A percentile compares a stretch with the other conserved stretches of the same genome.
phyloP scores from a whole-genome alignment of 768 basidiomycete species.

The Termitomyces bulborhizus region DNA sequence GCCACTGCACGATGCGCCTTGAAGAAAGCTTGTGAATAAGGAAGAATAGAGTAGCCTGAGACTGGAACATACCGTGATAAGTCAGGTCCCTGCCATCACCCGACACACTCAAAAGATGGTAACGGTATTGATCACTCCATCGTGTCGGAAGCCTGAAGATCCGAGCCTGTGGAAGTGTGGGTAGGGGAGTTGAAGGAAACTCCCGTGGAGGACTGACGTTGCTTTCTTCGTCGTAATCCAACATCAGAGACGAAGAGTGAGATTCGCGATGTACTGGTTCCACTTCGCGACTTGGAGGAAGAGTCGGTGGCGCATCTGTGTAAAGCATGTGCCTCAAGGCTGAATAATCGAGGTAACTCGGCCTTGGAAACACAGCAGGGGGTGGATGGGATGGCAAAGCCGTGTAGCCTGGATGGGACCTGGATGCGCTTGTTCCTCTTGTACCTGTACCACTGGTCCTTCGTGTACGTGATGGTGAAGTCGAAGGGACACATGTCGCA shows the following conservation, averaged over 20 bases:
- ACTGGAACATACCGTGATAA: constrained; percentile 48
- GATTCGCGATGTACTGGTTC: constrained; percentile 20
- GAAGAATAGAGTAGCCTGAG: neutral
- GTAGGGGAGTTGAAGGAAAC: constrained; percentile 21
- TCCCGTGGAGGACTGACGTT: constrained; percentile 43
- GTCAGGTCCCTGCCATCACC: constrained; percentile 68
- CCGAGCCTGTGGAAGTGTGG: constrained; percentile 27
- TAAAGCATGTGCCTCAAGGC: constrained; percentile 65
- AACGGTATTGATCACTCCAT: constrained; percentile 70
- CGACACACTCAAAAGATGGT: constrained; percentile 53
- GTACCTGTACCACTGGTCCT: constrained; percentile 32
- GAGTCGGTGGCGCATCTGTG: constrained; percentile 38
- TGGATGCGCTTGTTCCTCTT: constrained; percentile 23
- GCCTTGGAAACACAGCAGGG: constrained; percentile 49
- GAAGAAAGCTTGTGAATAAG: neutral
- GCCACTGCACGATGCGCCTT: constrained; percentile 47
- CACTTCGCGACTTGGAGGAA: constrained; percentile 31
- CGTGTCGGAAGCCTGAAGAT: constrained; percentile 63
- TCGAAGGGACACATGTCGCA: constrained; percentile 33
- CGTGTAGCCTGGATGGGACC: constrained; percentile 22
- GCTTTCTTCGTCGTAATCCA: constrained; percentile 68
- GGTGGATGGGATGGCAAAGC: constrained; percentile 23
- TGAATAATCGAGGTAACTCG: constrained; percentile 73
- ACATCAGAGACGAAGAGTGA: constrained; percentile 20
- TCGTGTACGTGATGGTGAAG: constrained; percentile 42